Evolutionary conservation across 2,329 filamentous ascomycete species (phyloP).

Genomic region (Aspergillus luchuensis): DNA sequence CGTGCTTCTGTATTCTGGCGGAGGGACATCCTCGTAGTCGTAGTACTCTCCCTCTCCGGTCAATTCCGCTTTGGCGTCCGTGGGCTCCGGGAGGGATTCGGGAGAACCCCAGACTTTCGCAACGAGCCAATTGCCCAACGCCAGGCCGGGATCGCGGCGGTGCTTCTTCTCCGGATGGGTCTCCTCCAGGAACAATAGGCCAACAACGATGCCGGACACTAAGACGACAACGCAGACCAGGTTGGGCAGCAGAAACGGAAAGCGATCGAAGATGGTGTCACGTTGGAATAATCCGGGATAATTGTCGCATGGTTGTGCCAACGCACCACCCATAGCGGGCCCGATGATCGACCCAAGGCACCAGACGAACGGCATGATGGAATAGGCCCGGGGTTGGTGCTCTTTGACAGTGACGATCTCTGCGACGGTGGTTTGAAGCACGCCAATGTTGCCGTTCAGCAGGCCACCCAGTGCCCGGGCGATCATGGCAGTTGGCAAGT

Average conservation of each 20-base stretch:
- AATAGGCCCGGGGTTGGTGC: constrained; percentile 91
- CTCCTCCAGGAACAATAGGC: constrained; percentile 87
- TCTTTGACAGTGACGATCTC: constrained; percentile 91
- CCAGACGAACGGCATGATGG: constrained; percentile 98
- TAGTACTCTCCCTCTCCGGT: constrained; percentile 44
- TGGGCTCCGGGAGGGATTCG: constrained; percentile 30
- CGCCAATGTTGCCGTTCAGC: constrained; percentile 94
- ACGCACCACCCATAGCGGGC: constrained; percentile 83
- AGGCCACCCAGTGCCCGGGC: constrained; percentile 87
- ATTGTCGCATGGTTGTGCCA: constrained; percentile 82
- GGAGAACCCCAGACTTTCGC: constrained; percentile 32
- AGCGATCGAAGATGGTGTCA: constrained; percentile 78
- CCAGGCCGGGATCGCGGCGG: constrained; percentile 72
- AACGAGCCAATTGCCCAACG: constrained; percentile 72
- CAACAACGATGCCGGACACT: constrained; percentile 72
- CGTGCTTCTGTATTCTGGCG: constrained; percentile 68
- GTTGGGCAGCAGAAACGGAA: constrained; percentile 89
- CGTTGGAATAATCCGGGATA: constrained; percentile 73
- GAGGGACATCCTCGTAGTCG: constrained; percentile 63
- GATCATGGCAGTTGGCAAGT: constrained; percentile 76
- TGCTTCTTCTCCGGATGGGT: constrained; percentile 83
- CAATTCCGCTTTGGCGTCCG: constrained; percentile 54
- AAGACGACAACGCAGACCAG: constrained; percentile 84
- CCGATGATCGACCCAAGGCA: constrained; percentile 95
- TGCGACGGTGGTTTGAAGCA: constrained; percentile 90